These are phyloP conservation scores for Chimonanthus salicifolius DNA, from an alignment of 164 flowering plant genomes.

Conservation along the genomic window DNA sequence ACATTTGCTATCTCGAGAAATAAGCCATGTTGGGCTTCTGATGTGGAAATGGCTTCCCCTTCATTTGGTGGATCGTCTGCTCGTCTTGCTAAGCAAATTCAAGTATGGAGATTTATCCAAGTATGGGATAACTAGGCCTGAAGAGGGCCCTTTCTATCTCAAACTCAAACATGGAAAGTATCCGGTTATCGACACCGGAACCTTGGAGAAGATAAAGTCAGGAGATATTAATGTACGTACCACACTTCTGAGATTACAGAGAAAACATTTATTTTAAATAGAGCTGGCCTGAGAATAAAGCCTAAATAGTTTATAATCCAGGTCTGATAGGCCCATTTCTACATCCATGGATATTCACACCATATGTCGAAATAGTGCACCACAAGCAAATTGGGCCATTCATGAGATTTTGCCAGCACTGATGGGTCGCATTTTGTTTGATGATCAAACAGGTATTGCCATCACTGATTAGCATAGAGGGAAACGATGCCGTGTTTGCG, in stretches of 20 bases:
- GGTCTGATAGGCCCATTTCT: too few species aligned
- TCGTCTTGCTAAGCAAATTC: conserved; percentile 22
- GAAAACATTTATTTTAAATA: too few species aligned
- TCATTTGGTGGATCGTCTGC: conserved; percentile 22
- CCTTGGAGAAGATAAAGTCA: conserved; percentile 30
- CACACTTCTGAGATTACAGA: too few species aligned
- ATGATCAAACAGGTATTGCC: conserved; percentile 46
- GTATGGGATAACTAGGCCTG: conserved; percentile 33
- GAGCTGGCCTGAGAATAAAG: too few species aligned
- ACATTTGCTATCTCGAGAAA: conserved; percentile 30
- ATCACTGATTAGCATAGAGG: conserved; percentile 28
- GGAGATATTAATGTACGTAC: conserved; percentile 33
- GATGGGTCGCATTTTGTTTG: too few species aligned
- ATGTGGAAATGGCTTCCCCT: conserved; percentile 24
- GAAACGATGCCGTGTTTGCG: conserved; percentile 32
- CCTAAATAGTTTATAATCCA: too few species aligned
- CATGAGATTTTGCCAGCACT: too few species aligned
- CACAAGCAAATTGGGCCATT: too few species aligned
- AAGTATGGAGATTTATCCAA: conserved; percentile 27
- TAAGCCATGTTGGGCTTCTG: conserved; percentile 13
- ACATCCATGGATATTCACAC: too few species aligned
- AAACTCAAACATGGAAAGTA: conserved; percentile 27
- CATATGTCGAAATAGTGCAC: too few species aligned
- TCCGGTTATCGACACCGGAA: conserved; percentile 39
- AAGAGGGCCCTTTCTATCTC: conserved; percentile 31